Conservation (phyloP, 2,329 filamentous ascomycete species). For the Apiospora aurea region DNA sequence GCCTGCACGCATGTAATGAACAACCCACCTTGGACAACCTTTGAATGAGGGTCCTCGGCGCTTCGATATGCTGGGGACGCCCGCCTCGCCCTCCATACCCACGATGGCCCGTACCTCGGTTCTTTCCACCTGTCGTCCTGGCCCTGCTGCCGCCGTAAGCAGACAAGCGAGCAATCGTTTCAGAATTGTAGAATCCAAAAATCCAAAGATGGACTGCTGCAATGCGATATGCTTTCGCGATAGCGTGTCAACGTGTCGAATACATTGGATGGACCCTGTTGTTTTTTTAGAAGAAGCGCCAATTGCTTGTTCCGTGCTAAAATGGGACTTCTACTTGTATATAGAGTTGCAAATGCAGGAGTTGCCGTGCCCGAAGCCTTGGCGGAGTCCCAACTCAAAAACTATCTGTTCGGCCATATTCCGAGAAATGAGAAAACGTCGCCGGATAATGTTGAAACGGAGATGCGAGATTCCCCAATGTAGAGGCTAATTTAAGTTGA, state of each 20-base stretch:
- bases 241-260: neutral
- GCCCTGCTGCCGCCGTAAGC: neutral
- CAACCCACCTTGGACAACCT: neutral
- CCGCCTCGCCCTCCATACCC: neutral
- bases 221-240: neutral
- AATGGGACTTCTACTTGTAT: neutral
- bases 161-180: neutral
- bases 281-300: neutral
- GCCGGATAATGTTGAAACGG: neutral
- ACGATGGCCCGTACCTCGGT: conserved; percentile 15
- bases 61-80: conserved; percentile 16
- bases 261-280: neutral
- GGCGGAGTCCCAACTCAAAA: neutral
- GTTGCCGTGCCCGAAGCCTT: neutral
- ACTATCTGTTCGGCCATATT: neutral
- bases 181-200: neutral
- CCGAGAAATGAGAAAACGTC: neutral
- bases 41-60: neutral
- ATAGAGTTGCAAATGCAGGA: neutral
- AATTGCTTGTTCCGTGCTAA: neutral
- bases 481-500: neutral
- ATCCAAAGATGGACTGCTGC: neutral
- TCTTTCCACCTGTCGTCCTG: neutral
- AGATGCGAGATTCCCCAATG: neutral
- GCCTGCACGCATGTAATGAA: neutral